These are phyloP conservation scores for Calocybe gambosa DNA, from an alignment of 1,284 basidiomycete genomes.

Conservation along the genomic window DNA sequence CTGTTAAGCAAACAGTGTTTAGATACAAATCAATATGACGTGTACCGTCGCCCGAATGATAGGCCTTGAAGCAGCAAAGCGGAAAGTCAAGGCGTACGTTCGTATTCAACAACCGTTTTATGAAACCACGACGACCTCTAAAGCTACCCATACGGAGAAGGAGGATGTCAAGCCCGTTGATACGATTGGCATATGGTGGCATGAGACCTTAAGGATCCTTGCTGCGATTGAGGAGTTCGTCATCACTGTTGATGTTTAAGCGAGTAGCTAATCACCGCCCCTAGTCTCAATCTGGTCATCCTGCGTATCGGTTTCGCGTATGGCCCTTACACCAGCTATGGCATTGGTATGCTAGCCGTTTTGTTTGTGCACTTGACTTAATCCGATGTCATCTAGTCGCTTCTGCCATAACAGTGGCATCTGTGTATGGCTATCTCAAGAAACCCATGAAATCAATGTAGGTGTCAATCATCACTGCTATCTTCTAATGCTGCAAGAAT, in stretches of 20 bases:
- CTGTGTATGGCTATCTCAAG: constrained; percentile 78
- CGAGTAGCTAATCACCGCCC: constrained; percentile 3
- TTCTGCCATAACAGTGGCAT: constrained; percentile 69
- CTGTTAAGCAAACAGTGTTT: constrained; percentile 4
- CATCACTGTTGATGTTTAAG: background rate
- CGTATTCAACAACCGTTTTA: constrained; percentile 81
- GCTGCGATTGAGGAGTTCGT: constrained; percentile 68
- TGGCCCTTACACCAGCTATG: constrained; percentile 70
- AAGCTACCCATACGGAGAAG: constrained; percentile 63
- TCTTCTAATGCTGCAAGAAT: constrained; percentile 7
- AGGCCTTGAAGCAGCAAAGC: constrained; percentile 60
- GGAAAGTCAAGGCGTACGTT: constrained; percentile 71
- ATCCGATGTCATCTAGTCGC: constrained; percentile 38
- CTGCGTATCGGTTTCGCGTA: constrained; percentile 68
- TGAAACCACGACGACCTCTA: constrained; percentile 55
- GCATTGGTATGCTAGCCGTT: constrained; percentile 40
- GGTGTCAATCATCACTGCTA: constrained; percentile 21
- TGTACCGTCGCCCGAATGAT: constrained; percentile 67
- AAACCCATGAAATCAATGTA: constrained; percentile 86
- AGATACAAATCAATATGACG: constrained; percentile 78
- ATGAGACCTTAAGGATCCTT: constrained; percentile 74
- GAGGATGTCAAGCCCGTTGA: constrained; percentile 72
- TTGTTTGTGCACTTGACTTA: constrained; percentile 13
- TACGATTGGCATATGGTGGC: constrained; percentile 82
- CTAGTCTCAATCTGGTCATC: constrained; percentile 76